phyloP scores from a whole-genome alignment of 768 basidiomycete species.

The Suillus paluster region DNA sequence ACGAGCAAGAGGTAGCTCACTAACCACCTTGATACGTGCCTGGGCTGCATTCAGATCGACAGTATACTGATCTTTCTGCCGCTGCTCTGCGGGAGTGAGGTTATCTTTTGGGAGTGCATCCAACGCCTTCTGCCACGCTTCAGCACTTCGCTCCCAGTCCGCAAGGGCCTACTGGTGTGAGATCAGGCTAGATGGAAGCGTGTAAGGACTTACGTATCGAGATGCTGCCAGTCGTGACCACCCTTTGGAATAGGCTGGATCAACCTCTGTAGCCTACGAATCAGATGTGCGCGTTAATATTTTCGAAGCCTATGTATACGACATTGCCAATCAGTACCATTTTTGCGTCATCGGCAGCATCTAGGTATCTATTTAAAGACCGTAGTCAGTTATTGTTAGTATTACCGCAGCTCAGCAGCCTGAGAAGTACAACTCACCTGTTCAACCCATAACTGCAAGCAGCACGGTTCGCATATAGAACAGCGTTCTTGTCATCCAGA shows the following conservation, averaged over 20 bases:
- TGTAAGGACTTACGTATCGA: slow-evolving; percentile 22
- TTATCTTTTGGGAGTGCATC: slow-evolving; percentile 31
- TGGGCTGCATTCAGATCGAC: slow-evolving; percentile 29
- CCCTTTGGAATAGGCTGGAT: slow-evolving; percentile 46
- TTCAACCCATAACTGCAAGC: slow-evolving; percentile 42
- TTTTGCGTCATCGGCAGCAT: slow-evolving; percentile 7
- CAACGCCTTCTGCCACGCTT: slow-evolving; percentile 33
- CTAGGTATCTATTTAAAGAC: slow-evolving; percentile 8
- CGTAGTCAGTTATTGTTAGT: background rate
- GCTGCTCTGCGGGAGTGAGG: slow-evolving; percentile 34
- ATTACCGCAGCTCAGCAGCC: background rate
- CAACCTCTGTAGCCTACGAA: slow-evolving; percentile 41
- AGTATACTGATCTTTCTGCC: slow-evolving; percentile 41
- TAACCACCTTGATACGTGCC: slow-evolving; percentile 16
- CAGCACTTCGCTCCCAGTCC: slow-evolving; percentile 15
- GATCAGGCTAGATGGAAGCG: background rate
- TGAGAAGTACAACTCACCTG: slow-evolving; percentile 28
- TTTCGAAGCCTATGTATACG: too few species aligned
- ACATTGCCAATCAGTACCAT: background rate
- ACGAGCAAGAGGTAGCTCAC: background rate
- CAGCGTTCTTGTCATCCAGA: slow-evolving; percentile 41
- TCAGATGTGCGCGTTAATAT: background rate
- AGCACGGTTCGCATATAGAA: slow-evolving; percentile 50
- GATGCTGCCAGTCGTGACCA: slow-evolving; percentile 46
- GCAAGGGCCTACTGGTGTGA: slow-evolving; percentile 13